Percentiles rank a stretch among this genome's conserved stretches.
Evolutionary conservation across 2,329 filamentous ascomycete species (phyloP).

Genomic region (Diaporthe longicolla): DNA sequence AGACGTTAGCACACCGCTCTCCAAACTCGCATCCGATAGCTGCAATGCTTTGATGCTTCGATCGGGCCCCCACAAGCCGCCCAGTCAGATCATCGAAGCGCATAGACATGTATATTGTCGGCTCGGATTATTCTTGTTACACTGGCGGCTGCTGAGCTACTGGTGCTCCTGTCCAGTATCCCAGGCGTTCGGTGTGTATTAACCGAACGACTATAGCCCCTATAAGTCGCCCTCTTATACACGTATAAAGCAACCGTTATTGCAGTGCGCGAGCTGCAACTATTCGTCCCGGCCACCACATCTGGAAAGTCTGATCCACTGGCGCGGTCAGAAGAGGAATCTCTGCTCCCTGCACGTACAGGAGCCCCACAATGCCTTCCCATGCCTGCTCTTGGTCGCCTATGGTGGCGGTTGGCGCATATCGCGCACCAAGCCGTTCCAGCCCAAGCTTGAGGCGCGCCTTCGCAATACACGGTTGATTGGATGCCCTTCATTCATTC

Average conservation of each 20-base stretch:
- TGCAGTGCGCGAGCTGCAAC: slow-evolving; percentile 34
- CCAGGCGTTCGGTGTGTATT: slow-evolving; percentile 26
- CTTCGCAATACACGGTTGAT: slow-evolving; percentile 11
- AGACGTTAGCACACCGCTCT: slow-evolving; percentile 28
- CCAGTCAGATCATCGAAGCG: slow-evolving; percentile 1
- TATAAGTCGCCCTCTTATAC: slow-evolving; percentile 35
- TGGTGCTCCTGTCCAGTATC: slow-evolving; percentile 20
- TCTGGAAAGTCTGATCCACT: slow-evolving; percentile 26
- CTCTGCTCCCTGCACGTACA: slow-evolving; percentile 26
- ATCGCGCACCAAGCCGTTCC: slow-evolving; percentile 30
- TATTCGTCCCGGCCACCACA: slow-evolving; percentile 33
- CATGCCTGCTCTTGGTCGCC: slow-evolving; percentile 27
- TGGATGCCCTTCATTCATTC: not conserved
- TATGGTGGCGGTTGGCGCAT: slow-evolving; percentile 38
- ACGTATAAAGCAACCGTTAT: slow-evolving; percentile 37
- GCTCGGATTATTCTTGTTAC: slow-evolving; percentile 3
- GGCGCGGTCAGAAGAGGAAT: slow-evolving; percentile 27
- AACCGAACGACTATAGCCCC: slow-evolving; percentile 31
- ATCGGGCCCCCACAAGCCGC: slow-evolving; percentile 17
- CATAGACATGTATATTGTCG: slow-evolving; percentile 1
- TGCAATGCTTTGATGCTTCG: not conserved
- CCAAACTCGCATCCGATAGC: slow-evolving; percentile 10
- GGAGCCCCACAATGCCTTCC: slow-evolving; percentile 34
- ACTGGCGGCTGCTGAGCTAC: not conserved
- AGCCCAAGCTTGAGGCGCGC: slow-evolving; percentile 6